Evolutionary conservation across 768 basidiomycete genomes (phyloP), one percentile per base, ranked within the genome.

Genomic region (Termitomyces sp.): DNA sequence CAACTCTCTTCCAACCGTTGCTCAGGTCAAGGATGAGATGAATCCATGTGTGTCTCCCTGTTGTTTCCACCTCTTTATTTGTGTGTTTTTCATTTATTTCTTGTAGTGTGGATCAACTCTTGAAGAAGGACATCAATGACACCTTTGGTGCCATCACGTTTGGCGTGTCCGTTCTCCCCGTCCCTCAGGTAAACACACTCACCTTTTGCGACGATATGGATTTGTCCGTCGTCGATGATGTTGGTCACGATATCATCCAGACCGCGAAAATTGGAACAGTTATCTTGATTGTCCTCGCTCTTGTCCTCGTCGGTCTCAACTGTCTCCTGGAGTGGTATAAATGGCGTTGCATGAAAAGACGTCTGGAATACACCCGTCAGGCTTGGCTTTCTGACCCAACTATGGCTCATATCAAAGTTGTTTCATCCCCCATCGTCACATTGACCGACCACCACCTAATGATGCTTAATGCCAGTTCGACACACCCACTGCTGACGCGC

Each of bases 41-140:
- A 88, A 58, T 70, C 74, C 54, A 69, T 94, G 92, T 94, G 69
- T 66, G 88, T 79, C 28, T 30, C n/a, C 13, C 16, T 47, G 4
- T 24, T 4, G 38, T 22, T 20, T 20, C 33, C 44, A 18, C 26
- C 18, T 6, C 48, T 46, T 46, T 48, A 8, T 50, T 46, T 13
- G 24, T 22, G 36, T 22, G n/a, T n/a, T n/a, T 54, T 16, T 28
- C 51, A 57, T 52, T 58, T 24, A 53, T 14, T 20, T 60, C 56
- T 32, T 24, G 9, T 59, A 93, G 88, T 56, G 81, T 97, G 62
- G 84, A 90, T 67, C 87, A 81, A 66, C 75, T 83, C 3, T 70
- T 98, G 53, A 97, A 94, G 71, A 76, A 83, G 59, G 91, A 95
- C 51, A 94, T 98, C 70, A 96, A 96, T 67, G 79, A 86, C 57